Evolutionary conservation across 768 basidiomycete species (phyloP).

Genomic region (Russula dissimulans): DNA sequence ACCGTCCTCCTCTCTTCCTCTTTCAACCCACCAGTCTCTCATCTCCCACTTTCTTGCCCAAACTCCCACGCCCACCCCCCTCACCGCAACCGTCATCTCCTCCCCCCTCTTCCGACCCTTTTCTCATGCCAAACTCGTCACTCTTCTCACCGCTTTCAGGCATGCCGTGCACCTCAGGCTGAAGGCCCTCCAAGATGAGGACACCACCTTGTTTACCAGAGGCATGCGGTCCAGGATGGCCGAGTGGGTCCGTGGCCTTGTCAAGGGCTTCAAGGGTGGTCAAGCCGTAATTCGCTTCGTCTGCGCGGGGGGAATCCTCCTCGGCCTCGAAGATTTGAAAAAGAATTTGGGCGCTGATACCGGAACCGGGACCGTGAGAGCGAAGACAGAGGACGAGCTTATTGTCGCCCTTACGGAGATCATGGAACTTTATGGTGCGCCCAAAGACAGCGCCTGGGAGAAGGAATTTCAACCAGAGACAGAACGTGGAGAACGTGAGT

Average conservation of each 20-base stretch:
- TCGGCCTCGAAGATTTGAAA: conserved; percentile 52
- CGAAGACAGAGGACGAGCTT: conserved; percentile 51
- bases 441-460: conserved; percentile 44
- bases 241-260: conserved; percentile 43
- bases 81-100: conserved; percentile 47
- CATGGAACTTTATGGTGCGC: conserved; percentile 44
- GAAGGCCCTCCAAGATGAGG: conserved; percentile 32
- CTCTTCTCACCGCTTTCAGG: conserved; percentile 46
- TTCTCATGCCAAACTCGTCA: conserved; percentile 38
- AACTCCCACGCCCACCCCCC: conserved; percentile 43
- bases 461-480: conserved; percentile 54
- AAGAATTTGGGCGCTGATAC: conserved; percentile 24
- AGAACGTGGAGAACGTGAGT: conserved; percentile 32
- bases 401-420: conserved; percentile 67
- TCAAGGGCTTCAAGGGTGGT: conserved; percentile 58
- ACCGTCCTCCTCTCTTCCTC: conserved; percentile 34
- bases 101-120: conserved; percentile 47
- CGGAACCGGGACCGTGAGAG: conserved; percentile 27
- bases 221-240: conserved; percentile 18
- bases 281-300: conserved; percentile 53
- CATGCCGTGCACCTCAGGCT: conserved; percentile 51
- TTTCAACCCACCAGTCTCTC: conserved; percentile 43
- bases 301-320: conserved; percentile 52
- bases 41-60: conserved; percentile 51
- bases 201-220: conserved; percentile 19